These are phyloP conservation scores for Erysimum pusillum DNA, from an alignment of 441 rosid genomes.

Conservation along the genomic window DNA sequence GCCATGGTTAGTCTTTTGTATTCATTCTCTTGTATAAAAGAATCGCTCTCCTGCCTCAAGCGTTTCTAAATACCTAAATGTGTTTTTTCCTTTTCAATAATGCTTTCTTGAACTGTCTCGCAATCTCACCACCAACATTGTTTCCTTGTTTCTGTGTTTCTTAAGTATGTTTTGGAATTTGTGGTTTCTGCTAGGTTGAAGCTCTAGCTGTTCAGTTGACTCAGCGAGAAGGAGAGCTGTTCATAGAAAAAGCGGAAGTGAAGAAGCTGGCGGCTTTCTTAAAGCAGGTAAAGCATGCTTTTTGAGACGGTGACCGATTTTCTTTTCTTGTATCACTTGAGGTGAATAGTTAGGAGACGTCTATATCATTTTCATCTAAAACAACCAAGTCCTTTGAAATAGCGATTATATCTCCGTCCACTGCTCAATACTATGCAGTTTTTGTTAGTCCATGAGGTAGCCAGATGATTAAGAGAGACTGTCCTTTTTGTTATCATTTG, in stretches of 20 bases:
- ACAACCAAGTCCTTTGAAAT: conserved; percentile 4
- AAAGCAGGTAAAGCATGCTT: conserved; percentile 70
- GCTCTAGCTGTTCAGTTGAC: conserved; percentile 94
- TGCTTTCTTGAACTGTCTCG: background rate
- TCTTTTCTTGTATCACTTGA: background rate
- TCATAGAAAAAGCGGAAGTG: conserved; percentile 94
- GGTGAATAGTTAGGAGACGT: background rate
- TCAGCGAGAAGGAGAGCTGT: conserved; percentile 95
- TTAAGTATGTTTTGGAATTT: conserved; percentile 26
- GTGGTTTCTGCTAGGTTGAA: conserved; percentile 76
- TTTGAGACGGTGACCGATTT: background rate
- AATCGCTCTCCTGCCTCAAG: background rate
- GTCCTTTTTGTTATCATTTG: conserved; percentile 4
- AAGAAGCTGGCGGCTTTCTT: conserved; percentile 90
- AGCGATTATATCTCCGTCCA: background rate
- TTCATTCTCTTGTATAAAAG: background rate
- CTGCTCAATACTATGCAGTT: background rate
- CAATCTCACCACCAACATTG: background rate
- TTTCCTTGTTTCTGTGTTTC: background rate
- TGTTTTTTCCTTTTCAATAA: background rate
- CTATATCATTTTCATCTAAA: conserved; percentile 8
- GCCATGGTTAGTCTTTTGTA: conserved; percentile 69
- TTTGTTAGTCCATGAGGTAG: conserved; percentile 20
- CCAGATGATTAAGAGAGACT: conserved; percentile 1
- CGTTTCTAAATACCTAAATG: background rate